Evolutionary conservation across 805 yeast genomes (phyloP), one percentile per base, ranked within the genome.

Genomic region (Nakazawaea sp.): DNA sequence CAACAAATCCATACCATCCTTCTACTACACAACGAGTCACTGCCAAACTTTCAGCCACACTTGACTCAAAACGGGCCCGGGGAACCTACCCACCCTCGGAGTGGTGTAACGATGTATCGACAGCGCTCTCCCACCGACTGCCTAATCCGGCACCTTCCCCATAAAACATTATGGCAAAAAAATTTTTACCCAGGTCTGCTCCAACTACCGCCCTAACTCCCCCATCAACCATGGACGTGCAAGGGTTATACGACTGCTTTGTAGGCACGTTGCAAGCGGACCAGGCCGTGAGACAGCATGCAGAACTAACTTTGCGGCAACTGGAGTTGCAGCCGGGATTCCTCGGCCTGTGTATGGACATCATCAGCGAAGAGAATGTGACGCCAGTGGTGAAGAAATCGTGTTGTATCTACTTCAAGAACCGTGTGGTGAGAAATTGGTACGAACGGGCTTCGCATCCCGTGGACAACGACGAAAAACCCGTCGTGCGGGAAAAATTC

Each of bases 351-450:
- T 84, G 95, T 56, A 62, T 90, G 32, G 90, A 85, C 52, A 80
- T 88, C 35, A 67, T 87, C 15, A 54, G 70, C 13, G 71, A 75
- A 16, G 59, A 59, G 5, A 73, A 69, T 13, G 76, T 73, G 9
- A 64, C 75, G 15, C 65, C 68, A 1, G 72, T 68, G 20, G 71
- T 85, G 35, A 75, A 81, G 48, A 69, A 77, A 40, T 87, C 96
- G 7, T 84, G 95, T 19, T 92, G 94, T 0, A 80, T 90, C 18
- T 89, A 78, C 57, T 77, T 90, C 61, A 90, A 90, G 54, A 92
- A 90, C 57, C 68, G 78, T 39, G 67, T 88, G 13, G 58, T 69
- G 10, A 70, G 73, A 33, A 68, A 71, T 43, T 92, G 97, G 97
- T 47, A 48, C 6, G 55, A 51, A 1, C 44, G 61, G 30, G 47